These are phyloP conservation scores for Russula lepida DNA, from an alignment of 768 basidiomycete species.

Conservation along the genomic window DNA sequence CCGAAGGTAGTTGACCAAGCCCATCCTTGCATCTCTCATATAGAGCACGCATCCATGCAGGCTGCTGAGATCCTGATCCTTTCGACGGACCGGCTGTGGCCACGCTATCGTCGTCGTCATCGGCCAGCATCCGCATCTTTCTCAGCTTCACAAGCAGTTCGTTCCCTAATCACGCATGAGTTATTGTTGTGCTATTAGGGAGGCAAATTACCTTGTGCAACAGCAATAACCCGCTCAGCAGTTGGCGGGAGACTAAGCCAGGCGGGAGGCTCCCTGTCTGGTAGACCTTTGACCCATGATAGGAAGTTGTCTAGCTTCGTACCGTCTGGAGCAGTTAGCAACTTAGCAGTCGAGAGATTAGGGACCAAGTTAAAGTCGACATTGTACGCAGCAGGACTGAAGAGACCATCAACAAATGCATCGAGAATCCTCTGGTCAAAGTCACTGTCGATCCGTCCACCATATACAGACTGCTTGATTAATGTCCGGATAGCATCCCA, in stretches of 20 bases:
- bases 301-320: conserved; percentile 89
- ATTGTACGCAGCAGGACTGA: conserved; percentile 84
- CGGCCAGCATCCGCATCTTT: conserved; percentile 84
- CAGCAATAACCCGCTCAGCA: conserved; percentile 86
- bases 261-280: conserved; percentile 88
- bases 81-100: conserved; percentile 48
- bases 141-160: conserved; percentile 78
- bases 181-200: background rate
- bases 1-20: conserved; percentile 68
- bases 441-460: conserved; percentile 88
- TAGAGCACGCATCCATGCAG: conserved; percentile 90
- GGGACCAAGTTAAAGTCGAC: conserved; percentile 87
- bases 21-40: conserved; percentile 79
- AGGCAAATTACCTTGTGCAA: conserved; percentile 65
- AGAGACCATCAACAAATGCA: conserved; percentile 85
- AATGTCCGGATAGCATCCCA: conserved; percentile 93
- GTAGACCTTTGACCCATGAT: conserved; percentile 79
- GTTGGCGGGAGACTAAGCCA: conserved; percentile 92
- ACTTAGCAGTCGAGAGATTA: conserved; percentile 43
- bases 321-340: conserved; percentile 76
- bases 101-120: conserved; percentile 68
- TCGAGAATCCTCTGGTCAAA: conserved; percentile 91
- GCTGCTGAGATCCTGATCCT: conserved; percentile 62
- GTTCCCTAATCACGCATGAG: conserved; percentile 45
- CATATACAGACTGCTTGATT: conserved; percentile 94